These are phyloP conservation scores for Maudiozyma serrabonitensis DNA, from an alignment of 805 yeast genomes.

Conservation along the genomic window DNA sequence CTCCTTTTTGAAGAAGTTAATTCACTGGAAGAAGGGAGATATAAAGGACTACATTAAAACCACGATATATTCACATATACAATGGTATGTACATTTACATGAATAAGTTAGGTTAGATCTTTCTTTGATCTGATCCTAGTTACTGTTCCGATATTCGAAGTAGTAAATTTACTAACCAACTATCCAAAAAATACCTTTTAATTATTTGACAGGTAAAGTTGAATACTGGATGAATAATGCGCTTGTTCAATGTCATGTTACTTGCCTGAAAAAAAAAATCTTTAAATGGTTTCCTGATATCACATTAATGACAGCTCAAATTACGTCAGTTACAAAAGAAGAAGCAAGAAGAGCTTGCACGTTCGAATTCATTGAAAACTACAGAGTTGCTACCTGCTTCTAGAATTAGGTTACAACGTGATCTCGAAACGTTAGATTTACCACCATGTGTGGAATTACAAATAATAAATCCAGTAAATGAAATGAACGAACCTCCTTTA, in stretches of 20 bases:
- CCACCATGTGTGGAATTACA: slow-evolving; percentile 16
- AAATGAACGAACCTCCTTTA: slow-evolving; percentile 7
- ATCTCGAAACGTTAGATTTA: slow-evolving; percentile 17
- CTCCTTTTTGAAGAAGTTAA: too few relatives aligned
- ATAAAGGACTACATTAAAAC: background rate
- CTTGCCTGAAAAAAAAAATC: too few relatives aligned
- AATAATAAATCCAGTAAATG: slow-evolving; percentile 4
- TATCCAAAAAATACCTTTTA: too few relatives aligned
- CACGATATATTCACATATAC: background rate
- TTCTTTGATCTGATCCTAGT: too few relatives aligned
- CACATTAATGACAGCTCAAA: slow-evolving; percentile 11
- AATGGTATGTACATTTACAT: background rate
- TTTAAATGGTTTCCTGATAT: background rate
- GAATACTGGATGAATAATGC: too few relatives aligned
- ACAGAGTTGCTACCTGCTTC: slow-evolving; percentile 9
- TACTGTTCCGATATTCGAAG: too few relatives aligned
- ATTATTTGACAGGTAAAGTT: too few relatives aligned
- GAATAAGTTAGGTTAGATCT: background rate
- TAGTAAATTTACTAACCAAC: too few relatives aligned
- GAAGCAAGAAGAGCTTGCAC: slow-evolving; percentile 9
- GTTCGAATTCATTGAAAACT: background rate
- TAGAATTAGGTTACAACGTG: slow-evolving; percentile 19
- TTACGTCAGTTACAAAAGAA: slow-evolving; percentile 20
- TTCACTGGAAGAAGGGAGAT: too few relatives aligned
- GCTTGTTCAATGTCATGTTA: too few relatives aligned